Base-by-base conservation (phyloP, 192 early-diverging fungal genomes). In the Powellomyces hirtus region DNA sequence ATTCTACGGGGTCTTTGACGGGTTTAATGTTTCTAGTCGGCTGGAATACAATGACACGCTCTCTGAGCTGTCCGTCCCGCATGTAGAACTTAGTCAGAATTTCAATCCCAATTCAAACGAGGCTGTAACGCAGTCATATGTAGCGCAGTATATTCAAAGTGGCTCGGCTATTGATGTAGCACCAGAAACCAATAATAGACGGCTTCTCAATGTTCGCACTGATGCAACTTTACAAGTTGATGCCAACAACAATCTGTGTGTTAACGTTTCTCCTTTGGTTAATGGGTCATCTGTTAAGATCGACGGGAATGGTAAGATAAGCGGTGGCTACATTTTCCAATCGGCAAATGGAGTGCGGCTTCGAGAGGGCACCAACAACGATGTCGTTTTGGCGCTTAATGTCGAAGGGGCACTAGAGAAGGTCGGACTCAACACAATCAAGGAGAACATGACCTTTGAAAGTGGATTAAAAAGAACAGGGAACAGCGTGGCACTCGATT, bases 21-120 rank as follows among this genome's bases (percentile, higher is more conserved):
- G 62, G 0, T 4, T 63, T 10, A 40, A 63, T 27, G 16, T 42
- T 16, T 26, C n/a, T 0, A 18, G 22, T 24, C 10, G 13, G 26
- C 55, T 66, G n/a, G 18, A 13, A 10, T 66, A 57, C 33, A 66
- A 55, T 5, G 46, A 52, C 27, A 52, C 42, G 7, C 46, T 63
- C 0, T 29, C 31, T 10, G 16, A 10, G 13, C 29, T 63, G 20
- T 2, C 31, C 8, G 1, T 63, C 8, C 35, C 31, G 13, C 38
- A 63, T 45, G 61, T 63, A 0, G 0, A 20, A 20, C 4, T 63
- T 7, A 22, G 14, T 18, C 5, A 16, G 30, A 45, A 46, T 18
- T 63, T 63, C 42, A 45, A 26, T 3, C 4, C 4, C 0, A 18
- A 63, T 27, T 18, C 16, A 8, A 5, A 63, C 46, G 37, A 63